Base-by-base conservation (phyloP, 1,284 basidiomycete species). In the Marasmius sp. region DNA sequence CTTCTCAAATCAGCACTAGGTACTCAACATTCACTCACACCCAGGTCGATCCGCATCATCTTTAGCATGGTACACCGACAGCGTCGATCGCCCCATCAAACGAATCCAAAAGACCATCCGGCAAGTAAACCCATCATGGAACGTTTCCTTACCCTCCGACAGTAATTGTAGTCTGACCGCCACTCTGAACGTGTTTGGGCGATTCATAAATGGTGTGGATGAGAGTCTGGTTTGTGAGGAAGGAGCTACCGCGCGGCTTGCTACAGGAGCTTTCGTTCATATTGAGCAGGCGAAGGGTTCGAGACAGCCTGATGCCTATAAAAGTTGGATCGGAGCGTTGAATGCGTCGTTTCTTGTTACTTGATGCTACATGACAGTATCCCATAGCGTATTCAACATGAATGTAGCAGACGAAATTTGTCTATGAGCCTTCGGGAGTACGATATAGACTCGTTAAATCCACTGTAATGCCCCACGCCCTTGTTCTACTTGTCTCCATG, bases 181-280 rank as follows among this genome's bases (percentile, higher is more conserved):
- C 0, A 80, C 78, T 3, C 74, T 71, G 45, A 81, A 81, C 52
- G 72, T 82, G 20, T 74, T 79, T 14, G 80, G 80, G 39, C 71
- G 80, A 18, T 68, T 77, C 47, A 61, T 80, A 33, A 82, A 82
- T 60, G 74, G 74, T 12, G 67, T 79, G 2, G 60, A 66, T 0
- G 62, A 68, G 2, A 41, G 60, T 1, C 37, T 62, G 3, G 75
- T 81, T 3, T 82, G 81, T 64, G 67, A 52, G 0, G 64, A 53
- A 16, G 67, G 63, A 7, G 69, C 79, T 2, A 68, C 59, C 6
- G 68, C 71, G 5, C 55, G 45, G 8, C 41, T 50, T 0, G 75
- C 72, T 10, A 71, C 67, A 0, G 81, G 80, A 0, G 63, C 71
- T 43, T 82, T 81, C 64, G 64, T 81, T 9, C 79, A 81, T 65